These are phyloP conservation scores for Penicillium vulpinum DNA, from an alignment of 2,329 filamentous ascomycete genomes.

Conservation along the genomic window DNA sequence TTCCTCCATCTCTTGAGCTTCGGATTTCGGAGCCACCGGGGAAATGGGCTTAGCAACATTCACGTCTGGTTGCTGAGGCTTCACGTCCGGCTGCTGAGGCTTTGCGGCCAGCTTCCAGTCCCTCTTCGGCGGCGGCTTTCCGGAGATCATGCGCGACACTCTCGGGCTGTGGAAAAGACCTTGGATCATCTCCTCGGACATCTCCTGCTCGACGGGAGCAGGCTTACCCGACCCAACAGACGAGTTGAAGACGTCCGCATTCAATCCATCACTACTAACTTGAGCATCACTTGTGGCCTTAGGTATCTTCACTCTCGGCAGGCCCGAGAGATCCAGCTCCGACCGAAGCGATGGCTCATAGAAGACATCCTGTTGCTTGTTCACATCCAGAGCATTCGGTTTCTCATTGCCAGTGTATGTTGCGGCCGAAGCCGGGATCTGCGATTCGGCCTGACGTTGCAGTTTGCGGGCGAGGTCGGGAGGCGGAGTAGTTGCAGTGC, in stretches of 20 bases:
- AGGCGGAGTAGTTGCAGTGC: slow-evolving; percentile 28
- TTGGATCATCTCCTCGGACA: slow-evolving; percentile 60
- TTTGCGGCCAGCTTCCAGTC: slow-evolving; percentile 17
- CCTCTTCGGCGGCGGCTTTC: slow-evolving; percentile 34
- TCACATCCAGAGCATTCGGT: slow-evolving; percentile 39
- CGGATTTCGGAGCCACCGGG: slow-evolving; percentile 8
- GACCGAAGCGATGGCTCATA: slow-evolving; percentile 52
- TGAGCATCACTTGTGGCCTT: slow-evolving; percentile 51
- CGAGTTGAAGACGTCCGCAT: slow-evolving; percentile 58
- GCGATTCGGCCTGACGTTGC: slow-evolving; percentile 52
- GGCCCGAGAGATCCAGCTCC: slow-evolving; percentile 51
- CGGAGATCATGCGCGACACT: slow-evolving; percentile 57
- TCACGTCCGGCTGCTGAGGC: not conserved
- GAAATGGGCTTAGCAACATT: not conserved
- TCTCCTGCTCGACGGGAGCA: slow-evolving; percentile 45
- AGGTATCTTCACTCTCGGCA: slow-evolving; percentile 59
- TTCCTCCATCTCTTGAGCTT: slow-evolving; percentile 45
- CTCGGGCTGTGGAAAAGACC: slow-evolving; percentile 63
- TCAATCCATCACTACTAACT: slow-evolving; percentile 48
- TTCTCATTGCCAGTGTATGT: slow-evolving; percentile 40
- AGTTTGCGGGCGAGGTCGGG: slow-evolving; percentile 47
- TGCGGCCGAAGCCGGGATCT: slow-evolving; percentile 54
- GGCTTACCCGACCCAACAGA: slow-evolving; percentile 24
- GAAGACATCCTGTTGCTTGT: slow-evolving; percentile 60
- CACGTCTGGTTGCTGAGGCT: not conserved